These are phyloP conservation scores for Leccinum uliginosum DNA, from an alignment of 768 basidiomycete genomes.

Conservation along the genomic window DNA sequence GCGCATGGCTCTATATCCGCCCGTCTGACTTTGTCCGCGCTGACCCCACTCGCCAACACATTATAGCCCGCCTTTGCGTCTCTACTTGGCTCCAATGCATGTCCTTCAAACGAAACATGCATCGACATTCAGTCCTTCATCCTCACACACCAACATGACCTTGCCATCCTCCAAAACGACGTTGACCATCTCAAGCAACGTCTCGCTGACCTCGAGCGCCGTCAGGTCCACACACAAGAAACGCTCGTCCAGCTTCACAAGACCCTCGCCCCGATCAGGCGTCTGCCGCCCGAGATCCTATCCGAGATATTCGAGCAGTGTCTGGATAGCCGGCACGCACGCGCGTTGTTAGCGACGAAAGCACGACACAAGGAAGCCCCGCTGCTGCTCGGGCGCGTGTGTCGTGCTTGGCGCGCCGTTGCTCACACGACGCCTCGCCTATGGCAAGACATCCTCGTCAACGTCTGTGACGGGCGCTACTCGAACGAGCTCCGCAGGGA, in stretches of 20 bases:
- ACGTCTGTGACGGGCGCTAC: constrained; percentile 20
- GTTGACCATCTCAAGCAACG: constrained; percentile 1
- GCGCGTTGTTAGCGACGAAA: not conserved
- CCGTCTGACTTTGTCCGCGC: not conserved
- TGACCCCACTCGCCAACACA: not conserved
- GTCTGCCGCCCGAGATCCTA: constrained; percentile 24
- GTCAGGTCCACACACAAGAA: constrained; percentile 1
- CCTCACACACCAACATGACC: constrained; percentile 12
- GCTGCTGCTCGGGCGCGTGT: constrained; percentile 28
- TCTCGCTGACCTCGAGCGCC: constrained; percentile 12
- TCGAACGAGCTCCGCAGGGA: constrained; percentile 17
- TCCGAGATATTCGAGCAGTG: constrained; percentile 26
- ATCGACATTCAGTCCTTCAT: constrained; percentile 14
- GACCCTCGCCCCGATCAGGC: constrained; percentile 19
- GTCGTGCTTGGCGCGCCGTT: constrained; percentile 26
- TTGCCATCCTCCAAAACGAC: constrained; percentile 11
- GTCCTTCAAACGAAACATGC: constrained; percentile 9
- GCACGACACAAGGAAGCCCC: constrained; percentile 15
- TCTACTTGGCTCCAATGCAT: constrained; percentile 14
- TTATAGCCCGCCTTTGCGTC: constrained; percentile 6
- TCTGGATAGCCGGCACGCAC: not conserved
- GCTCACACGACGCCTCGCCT: constrained; percentile 23
- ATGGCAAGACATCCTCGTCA: constrained; percentile 22
- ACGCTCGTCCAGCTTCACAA: constrained; percentile 14
- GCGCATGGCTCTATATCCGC: not conserved